These are phyloP conservation scores for Aureobasidium subglaciale DNA, from an alignment of 2,329 filamentous ascomycete genomes.

Conservation along the genomic window DNA sequence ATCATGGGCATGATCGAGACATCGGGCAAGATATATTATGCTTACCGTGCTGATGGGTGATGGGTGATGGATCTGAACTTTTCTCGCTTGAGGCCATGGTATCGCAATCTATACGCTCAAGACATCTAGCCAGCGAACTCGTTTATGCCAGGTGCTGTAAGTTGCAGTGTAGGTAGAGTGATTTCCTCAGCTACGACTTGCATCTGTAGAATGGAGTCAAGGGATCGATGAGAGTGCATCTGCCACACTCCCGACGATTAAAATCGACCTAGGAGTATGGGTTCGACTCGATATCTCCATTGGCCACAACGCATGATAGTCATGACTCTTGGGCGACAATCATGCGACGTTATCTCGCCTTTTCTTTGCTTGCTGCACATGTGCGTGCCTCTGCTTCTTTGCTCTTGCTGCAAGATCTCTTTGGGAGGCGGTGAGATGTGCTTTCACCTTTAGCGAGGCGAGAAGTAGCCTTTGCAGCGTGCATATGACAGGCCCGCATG, in stretches of 20 bases:
- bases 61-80: background rate
- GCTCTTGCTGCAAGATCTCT: background rate
- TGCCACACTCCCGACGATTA: background rate
- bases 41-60: background rate
- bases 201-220: too few species aligned
- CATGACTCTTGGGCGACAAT: background rate
- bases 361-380: background rate
- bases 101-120: background rate
- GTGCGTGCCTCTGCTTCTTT: background rate
- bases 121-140: background rate
- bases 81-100: background rate
- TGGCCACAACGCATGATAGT: background rate
- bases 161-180: background rate
- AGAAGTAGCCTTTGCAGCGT: background rate
- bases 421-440: background rate
- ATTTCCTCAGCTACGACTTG: background rate
- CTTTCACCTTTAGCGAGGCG: background rate
- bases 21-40: background rate
- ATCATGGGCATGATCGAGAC: background rate
- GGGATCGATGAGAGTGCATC: too few species aligned
- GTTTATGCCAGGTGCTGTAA: background rate
- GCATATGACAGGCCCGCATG: background rate
- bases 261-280: background rate
- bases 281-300: background rate
- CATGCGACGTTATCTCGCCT: background rate